Evolutionary conservation across 2,329 filamentous ascomycete species (phyloP), one percentile per base, ranked within the genome.

Genomic region (Aspergillus amoenus): DNA sequence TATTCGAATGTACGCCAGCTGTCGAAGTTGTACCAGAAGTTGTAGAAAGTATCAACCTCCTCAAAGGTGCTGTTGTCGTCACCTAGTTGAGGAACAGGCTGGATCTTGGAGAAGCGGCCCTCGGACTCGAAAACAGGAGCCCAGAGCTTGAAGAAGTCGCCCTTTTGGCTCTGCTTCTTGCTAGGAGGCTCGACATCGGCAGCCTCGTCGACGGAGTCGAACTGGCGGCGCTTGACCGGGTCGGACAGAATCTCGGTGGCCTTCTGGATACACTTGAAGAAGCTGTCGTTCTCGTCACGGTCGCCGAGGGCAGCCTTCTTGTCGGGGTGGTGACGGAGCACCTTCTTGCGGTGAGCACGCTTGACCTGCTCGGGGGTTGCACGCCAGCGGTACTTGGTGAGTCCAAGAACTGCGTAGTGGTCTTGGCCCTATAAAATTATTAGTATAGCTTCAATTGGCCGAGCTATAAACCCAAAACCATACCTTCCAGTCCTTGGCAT

Each of bases 231-330:
- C 81, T 91, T 95, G 75, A 88, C 83, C 51, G 94, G 94, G 80
- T 99, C 94, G 55, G 91, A 85, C 17, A 99, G 89, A 52, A 97
- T 84, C 71, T 99, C 94, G 68, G 89, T 93, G 57, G 94, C 94
- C 79, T 97, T 97, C 76, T 99, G 95, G 76, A 99, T 99, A 79
- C 95, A 99, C 85, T 99, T 99, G 89, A 99, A 99, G 84, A 99
- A 99, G 76, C 90, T 91, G 77, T 99, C 94, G 78, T 97, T 78
- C 68, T 80, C 93, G 70, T 97, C 93, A 66, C 86, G 84, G 69
- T 86, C 84, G 61, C 94, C 94, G 47, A 88, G 85, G 27, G 94
- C 94, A 15, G 95, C 94, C 82, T 95, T 96, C 88, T 99, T 99
- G 78, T 99, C 94, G 61, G 94, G 94, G 78, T 99, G 94, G 78